Evolutionary conservation across 495 filamentous ascomycete species (phyloP).

Genomic region (Xylaria venustula): DNA sequence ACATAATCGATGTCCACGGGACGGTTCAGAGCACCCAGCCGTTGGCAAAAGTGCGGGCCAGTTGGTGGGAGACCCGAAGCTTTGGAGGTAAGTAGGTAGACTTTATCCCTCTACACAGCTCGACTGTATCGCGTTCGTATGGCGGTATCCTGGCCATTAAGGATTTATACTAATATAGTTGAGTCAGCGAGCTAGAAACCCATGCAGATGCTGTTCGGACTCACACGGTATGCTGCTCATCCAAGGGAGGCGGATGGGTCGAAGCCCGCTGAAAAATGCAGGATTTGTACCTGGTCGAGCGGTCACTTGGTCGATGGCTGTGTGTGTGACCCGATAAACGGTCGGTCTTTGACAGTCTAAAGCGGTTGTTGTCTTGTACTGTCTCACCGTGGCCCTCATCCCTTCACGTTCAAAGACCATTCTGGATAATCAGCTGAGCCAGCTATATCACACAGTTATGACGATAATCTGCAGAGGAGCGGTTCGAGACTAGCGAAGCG

Average conservation of each 20-base stretch:
- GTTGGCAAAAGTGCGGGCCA: too few relatives aligned
- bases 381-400: too few relatives aligned
- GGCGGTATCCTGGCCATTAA: background rate
- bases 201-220: background rate
- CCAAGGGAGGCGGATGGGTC: background rate
- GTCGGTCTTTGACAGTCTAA: too few relatives aligned
- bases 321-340: too few relatives aligned
- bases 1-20: background rate
- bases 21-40: too few relatives aligned
- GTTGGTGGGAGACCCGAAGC: background rate
- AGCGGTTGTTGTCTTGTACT: too few relatives aligned
- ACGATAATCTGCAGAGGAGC: too few relatives aligned
- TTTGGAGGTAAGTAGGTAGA: too few relatives aligned
- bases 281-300: background rate
- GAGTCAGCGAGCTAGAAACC: background rate
- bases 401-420: too few relatives aligned
- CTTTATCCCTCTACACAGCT: background rate
- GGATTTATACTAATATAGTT: background rate
- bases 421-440: too few relatives aligned
- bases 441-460: too few relatives aligned
- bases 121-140: background rate
- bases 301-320: background rate
- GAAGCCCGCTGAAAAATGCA: background rate
- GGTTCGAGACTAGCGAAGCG: background rate
- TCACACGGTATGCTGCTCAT: background rate